Conservation (phyloP, 1,284 basidiomycete species). For the Inonotus hispidus region DNA sequence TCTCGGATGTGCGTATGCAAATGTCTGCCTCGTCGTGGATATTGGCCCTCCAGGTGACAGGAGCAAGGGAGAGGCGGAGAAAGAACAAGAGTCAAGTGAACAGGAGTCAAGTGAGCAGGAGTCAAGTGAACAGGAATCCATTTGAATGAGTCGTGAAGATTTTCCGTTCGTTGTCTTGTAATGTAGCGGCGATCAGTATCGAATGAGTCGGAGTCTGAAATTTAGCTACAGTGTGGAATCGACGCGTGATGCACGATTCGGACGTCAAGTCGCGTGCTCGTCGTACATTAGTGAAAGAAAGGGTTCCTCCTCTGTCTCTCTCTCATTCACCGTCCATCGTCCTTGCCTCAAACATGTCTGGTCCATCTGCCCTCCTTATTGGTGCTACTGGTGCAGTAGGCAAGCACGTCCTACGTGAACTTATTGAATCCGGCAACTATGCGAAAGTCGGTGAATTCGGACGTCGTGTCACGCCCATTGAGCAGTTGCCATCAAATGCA, state of each 20-base stretch:
- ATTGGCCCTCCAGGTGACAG: not conserved
- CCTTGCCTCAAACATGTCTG: slow-evolving; percentile 5
- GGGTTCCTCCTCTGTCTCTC: not conserved
- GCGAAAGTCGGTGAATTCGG: slow-evolving; percentile 29
- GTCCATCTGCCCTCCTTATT: slow-evolving; percentile 27
- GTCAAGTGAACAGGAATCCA: too few species aligned
- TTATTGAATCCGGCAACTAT: slow-evolving; percentile 25
- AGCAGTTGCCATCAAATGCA: slow-evolving; percentile 13
- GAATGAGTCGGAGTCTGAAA: too few species aligned
- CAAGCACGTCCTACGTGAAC: slow-evolving; percentile 26
- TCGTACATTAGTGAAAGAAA: too few species aligned
- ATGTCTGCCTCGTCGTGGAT: not conserved
- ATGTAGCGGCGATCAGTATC: too few species aligned
- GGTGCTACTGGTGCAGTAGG: slow-evolving; percentile 32
- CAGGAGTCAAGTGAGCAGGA: too few species aligned
- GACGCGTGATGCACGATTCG: not conserved
- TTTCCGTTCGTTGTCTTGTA: too few species aligned
- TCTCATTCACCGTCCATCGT: not conserved
- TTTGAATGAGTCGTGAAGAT: too few species aligned
- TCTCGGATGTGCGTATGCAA: not conserved
- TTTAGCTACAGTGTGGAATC: too few species aligned
- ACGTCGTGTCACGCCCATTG: slow-evolving; percentile 25
- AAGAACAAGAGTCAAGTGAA: not conserved
- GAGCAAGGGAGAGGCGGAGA: not conserved
- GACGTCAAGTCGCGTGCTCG: too few species aligned